phyloP scores from a whole-genome alignment of 192 early-diverging fungal species.

The Backusella tuberculispora region DNA sequence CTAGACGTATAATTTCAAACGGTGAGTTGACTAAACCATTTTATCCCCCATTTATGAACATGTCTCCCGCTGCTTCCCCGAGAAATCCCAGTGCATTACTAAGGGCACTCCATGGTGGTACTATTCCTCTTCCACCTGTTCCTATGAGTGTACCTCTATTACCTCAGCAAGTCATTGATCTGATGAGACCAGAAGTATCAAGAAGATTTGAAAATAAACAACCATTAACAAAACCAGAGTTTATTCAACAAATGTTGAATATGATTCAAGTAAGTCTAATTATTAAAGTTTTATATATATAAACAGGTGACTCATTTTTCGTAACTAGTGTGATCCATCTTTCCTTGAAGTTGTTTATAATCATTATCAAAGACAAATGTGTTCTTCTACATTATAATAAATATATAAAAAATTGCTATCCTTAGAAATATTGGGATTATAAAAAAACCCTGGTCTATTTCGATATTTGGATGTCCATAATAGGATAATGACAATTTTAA shows the following conservation, averaged over 20 bases:
- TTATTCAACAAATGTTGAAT: conserved; percentile 50
- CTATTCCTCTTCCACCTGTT: not conserved
- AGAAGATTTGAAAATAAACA: conserved; percentile 17
- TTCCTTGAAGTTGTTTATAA: conserved; percentile 52
- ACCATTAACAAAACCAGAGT: conserved; percentile 53
- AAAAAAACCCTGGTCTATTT: no score
- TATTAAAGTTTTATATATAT: not conserved
- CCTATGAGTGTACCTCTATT: conserved; percentile 21
- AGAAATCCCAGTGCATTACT: conserved; percentile 24
- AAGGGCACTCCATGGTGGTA: conserved; percentile 26
- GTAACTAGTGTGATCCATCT: conserved; percentile 42
- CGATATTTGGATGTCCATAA: no score
- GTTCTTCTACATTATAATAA: no score
- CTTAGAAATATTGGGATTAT: no score
- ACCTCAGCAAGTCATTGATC: conserved; percentile 21
- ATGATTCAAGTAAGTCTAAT: conserved; percentile 41
- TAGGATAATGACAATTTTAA: no score
- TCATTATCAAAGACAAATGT: conserved; percentile 35
- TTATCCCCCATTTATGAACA: conserved; percentile 20
- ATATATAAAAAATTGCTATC: no score
- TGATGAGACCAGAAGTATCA: conserved; percentile 11
- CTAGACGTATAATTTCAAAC: not conserved
- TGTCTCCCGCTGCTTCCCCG: conserved; percentile 20
- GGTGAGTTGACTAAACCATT: conserved; percentile 21
- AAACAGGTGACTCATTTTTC: not conserved